Evolutionary conservation across 345 rosid genomes (phyloP), one percentile per base, ranked within the genome.

Genomic region (Cochlearia excelsa): DNA sequence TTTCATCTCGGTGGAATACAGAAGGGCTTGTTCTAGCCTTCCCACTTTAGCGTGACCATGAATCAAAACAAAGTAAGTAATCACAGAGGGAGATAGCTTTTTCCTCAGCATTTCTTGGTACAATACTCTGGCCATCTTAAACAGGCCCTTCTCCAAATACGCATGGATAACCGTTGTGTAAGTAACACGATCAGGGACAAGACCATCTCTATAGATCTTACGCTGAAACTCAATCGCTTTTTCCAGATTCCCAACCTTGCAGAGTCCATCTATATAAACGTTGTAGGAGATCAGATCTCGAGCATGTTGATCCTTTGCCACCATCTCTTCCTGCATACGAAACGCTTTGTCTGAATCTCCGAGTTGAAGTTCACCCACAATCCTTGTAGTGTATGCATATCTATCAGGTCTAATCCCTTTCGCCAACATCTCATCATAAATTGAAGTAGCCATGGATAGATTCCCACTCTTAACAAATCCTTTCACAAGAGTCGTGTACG

Each of bases 1-100:
- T 42, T 75, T 79, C 88, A 87, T 87, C 80, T 78, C 84, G 27
- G 50, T 61, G 68, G 79, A 81, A 67, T 77, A 82, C 60, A 50
- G 67, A 39, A 73, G 61, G 23, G 95, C 88, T 68, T 70, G 57
- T 23, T 68, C 76, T 49, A 87, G 70, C 76, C 73, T 78, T 33
- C 88, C 88, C 45, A 37, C 55, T 38, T 58, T 59, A 2, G 89
- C 91, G 70, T 79, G 80, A 30, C 84, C 84, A 70, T 84, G 87
- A 70, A 87, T 82, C 74, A 87, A 72, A 39, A 80, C 78, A 35
- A 89, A 84, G 79, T 84, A 84, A 35, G 89, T 82, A 47, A 84
- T 72, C 57, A 82, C 85, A 6, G 87, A 66, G 27, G 95, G 91
- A 43, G 43, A 61, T 37, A 74, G 61, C 57, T 83, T 80, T 37